Percentiles rank a stretch among this genome's conserved stretches.
These are phyloP conservation scores for Erodium maritimum DNA, from an alignment of 345 rosid genomes.

Conservation along the genomic window DNA sequence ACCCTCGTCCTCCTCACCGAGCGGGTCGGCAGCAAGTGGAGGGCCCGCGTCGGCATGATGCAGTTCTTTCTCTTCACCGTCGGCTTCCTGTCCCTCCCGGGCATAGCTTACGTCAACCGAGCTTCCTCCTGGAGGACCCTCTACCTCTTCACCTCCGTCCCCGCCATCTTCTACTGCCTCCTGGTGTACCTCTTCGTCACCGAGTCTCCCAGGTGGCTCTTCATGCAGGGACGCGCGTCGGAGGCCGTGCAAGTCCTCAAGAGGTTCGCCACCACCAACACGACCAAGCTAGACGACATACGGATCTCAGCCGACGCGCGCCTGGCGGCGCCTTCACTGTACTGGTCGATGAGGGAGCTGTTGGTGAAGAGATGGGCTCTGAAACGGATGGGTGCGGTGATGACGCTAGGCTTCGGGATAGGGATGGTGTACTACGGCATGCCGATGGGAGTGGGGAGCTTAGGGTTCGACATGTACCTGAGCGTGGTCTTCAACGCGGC, in stretches of 20 bases:
- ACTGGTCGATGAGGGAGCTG: background rate
- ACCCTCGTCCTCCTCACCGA: slow-evolving; percentile 31
- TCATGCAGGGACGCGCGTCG: too few species aligned
- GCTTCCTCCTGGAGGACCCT: too few species aligned
- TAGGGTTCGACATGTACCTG: background rate
- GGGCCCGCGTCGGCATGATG: slow-evolving; percentile 31
- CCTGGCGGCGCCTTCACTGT: too few species aligned
- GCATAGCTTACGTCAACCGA: background rate
- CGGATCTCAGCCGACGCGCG: too few species aligned
- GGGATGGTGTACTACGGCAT: slow-evolving; percentile 4
- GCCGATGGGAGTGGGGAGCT: background rate
- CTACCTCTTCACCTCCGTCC: too few species aligned
- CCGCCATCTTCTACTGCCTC: too few species aligned
- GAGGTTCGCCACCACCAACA: too few species aligned
- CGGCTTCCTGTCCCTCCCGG: slow-evolving; percentile 43
- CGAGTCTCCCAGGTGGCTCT: too few species aligned
- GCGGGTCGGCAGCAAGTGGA: slow-evolving; percentile 28
- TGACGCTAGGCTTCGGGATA: slow-evolving; percentile 2
- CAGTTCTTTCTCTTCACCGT: slow-evolving; percentile 34
- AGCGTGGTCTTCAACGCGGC: slow-evolving; percentile 1
- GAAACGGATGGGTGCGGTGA: background rate
- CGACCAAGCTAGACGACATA: too few species aligned
- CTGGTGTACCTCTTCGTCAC: too few species aligned
- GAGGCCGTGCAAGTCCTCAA: too few species aligned
- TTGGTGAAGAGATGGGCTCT: slow-evolving; percentile 1